These are phyloP conservation scores for Hypocrella siamensis DNA, from an alignment of 2,329 filamentous ascomycete species.

Conservation along the genomic window DNA sequence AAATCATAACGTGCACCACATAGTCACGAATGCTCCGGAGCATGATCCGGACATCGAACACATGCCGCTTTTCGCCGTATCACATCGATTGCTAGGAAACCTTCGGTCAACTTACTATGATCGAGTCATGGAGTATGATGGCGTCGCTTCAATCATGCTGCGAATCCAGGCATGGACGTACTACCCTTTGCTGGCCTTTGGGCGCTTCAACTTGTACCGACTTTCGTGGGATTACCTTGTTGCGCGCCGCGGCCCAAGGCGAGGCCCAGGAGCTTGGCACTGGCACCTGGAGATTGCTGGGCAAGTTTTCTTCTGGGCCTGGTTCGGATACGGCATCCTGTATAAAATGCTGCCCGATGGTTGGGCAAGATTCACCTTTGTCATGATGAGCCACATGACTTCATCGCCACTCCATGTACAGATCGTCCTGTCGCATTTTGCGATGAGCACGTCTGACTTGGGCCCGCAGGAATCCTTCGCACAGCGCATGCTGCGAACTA, in stretches of 20 bases:
- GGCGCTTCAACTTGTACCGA: slow-evolving; percentile 74
- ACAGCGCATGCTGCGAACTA: slow-evolving; percentile 81
- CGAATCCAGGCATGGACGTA: slow-evolving; percentile 70
- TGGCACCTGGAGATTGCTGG: slow-evolving; percentile 65
- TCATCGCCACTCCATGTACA: slow-evolving; percentile 76
- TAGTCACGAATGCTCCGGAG: slow-evolving; percentile 87
- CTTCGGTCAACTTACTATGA: slow-evolving; percentile 75
- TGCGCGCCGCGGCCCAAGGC: slow-evolving; percentile 51
- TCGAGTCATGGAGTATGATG: slow-evolving; percentile 62
- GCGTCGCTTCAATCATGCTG: slow-evolving; percentile 52
- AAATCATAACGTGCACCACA: slow-evolving; percentile 92
- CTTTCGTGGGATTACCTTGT: slow-evolving; percentile 69
- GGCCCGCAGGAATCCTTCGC: slow-evolving; percentile 76
- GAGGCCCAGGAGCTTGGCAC: slow-evolving; percentile 71
- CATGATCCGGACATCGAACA: slow-evolving; percentile 94
- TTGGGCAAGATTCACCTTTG: slow-evolving; percentile 54
- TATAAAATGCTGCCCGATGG: slow-evolving; percentile 57
- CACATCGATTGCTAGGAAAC: slow-evolving; percentile 60
- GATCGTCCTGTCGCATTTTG: slow-evolving; percentile 84
- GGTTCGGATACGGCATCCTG: slow-evolving; percentile 72
- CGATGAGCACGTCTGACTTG: slow-evolving; percentile 80
- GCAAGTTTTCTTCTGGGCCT: slow-evolving; percentile 68
- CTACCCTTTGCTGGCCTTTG: slow-evolving; percentile 66
- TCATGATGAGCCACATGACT: slow-evolving; percentile 67
- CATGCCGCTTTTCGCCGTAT: slow-evolving; percentile 77